These are phyloP conservation scores for Flammula alnicola DNA, from an alignment of 1,284 basidiomycete species.

Conservation along the genomic window DNA sequence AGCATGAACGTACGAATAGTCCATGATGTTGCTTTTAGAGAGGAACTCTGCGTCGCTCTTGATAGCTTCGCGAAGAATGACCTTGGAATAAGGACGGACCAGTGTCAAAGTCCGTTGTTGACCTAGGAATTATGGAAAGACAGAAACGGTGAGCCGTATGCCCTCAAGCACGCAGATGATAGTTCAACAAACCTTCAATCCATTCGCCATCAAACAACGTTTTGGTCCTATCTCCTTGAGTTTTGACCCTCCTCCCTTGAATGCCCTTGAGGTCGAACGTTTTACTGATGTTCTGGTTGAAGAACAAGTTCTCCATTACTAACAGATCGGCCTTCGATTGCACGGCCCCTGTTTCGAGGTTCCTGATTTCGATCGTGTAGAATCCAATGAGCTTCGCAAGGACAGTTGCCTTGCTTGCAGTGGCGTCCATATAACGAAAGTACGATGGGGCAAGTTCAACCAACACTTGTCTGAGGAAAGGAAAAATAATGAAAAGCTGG, in stretches of 20 bases:
- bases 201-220: constrained; percentile 82
- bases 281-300: constrained; percentile 64
- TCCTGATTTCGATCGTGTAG: constrained; percentile 75
- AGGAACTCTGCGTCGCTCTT: constrained; percentile 73
- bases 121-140: constrained; percentile 37
- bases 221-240: constrained; percentile 43
- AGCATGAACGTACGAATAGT: constrained; percentile 66
- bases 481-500: constrained; percentile 6
- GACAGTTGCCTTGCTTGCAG: constrained; percentile 65
- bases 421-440: constrained; percentile 75
- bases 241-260: constrained; percentile 69
- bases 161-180: neutral
- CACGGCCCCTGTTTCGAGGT: constrained; percentile 67
- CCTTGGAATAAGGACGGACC: constrained; percentile 72
- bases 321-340: constrained; percentile 74
- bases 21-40: constrained; percentile 79
- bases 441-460: constrained; percentile 77
- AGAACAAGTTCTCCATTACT: constrained; percentile 85
- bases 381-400: constrained; percentile 81
- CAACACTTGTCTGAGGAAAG: constrained; percentile 63
- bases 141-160: neutral
- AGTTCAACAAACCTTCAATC: constrained; percentile 63
- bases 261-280: constrained; percentile 85
- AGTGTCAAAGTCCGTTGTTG: constrained; percentile 68
- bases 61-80: constrained; percentile 69